These are phyloP conservation scores for Elsinoe necatrix DNA, from an alignment of 2,329 filamentous ascomycete genomes.

Conservation along the genomic window DNA sequence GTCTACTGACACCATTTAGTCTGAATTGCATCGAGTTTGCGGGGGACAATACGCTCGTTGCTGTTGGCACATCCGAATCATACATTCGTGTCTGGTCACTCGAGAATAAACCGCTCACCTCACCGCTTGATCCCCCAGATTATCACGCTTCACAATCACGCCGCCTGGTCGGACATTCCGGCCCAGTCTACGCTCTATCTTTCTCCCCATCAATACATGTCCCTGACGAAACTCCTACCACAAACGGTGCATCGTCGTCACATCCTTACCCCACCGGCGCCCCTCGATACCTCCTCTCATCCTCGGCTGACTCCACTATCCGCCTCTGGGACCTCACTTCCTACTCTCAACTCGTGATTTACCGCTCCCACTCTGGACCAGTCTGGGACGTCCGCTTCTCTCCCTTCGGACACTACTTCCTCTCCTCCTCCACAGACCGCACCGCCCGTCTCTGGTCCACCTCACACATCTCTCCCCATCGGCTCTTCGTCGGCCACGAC, in stretches of 20 bases:
- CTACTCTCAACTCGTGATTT: conserved; percentile 87
- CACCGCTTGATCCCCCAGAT: conserved; percentile 53
- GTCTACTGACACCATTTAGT: conserved; percentile 36
- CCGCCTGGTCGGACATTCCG: conserved; percentile 76
- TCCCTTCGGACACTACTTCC: conserved; percentile 91
- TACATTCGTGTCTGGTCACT: conserved; percentile 94
- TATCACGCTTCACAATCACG: conserved; percentile 58
- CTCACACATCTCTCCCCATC: conserved; percentile 80
- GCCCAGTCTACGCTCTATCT: conserved; percentile 77
- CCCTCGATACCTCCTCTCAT: conserved; percentile 75
- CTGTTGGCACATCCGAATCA: conserved; percentile 83
- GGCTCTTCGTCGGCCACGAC: conserved; percentile 86
- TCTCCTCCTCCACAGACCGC: conserved; percentile 78
- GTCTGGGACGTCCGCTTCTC: conserved; percentile 85
- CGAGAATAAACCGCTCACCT: conserved; percentile 71
- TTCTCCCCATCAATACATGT: conserved; percentile 66
- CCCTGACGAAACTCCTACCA: conserved; percentile 30
- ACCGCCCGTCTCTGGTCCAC: conserved; percentile 87
- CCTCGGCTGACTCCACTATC: conserved; percentile 76
- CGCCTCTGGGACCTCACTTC: conserved; percentile 88
- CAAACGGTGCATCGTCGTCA: conserved; percentile 38
- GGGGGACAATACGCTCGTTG: conserved; percentile 77
- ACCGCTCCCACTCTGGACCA: conserved; percentile 85
- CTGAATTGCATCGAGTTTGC: conserved; percentile 95
- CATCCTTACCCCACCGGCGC: conserved; percentile 24